A percentile compares a stretch with the other conserved stretches of the same genome.
Evolutionary conservation across 2,329 filamentous ascomycete genomes (phyloP).

Genomic region (Endothia cerciana): DNA sequence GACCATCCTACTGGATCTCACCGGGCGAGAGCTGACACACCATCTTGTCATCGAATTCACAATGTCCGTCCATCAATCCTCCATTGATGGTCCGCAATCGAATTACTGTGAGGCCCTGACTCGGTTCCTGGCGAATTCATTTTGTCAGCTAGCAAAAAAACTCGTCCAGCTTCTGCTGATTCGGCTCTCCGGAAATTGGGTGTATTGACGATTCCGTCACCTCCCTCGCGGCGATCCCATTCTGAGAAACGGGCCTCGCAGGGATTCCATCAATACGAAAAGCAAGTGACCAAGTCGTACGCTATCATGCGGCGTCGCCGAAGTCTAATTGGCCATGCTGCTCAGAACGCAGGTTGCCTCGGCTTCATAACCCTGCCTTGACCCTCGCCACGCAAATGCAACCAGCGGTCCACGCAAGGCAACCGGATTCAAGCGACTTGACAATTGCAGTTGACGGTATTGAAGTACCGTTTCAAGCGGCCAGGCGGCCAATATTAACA

Average conservation of each 20-base stretch:
- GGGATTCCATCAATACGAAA: background rate
- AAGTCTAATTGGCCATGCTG: background rate
- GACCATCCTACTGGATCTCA: background rate
- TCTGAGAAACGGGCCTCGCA: background rate
- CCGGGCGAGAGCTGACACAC: background rate
- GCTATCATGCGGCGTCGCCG: background rate
- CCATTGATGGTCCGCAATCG: background rate
- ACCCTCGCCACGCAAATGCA: constrained; percentile 4
- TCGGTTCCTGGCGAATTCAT: background rate
- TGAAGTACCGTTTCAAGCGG: too few species aligned
- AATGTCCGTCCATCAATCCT: background rate
- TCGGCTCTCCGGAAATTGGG: background rate
- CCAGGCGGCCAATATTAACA: too few species aligned
- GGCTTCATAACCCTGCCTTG: too few species aligned
- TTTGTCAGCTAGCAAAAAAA: background rate
- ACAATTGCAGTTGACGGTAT: too few species aligned
- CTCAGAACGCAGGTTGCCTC: background rate
- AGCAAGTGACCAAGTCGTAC: background rate
- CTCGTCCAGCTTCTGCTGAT: background rate
- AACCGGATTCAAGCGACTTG: too few species aligned
- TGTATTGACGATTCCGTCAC: background rate
- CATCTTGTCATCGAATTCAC: background rate
- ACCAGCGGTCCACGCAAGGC: too few species aligned
- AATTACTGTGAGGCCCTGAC: background rate
- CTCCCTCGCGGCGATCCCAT: background rate